Conservation (phyloP, 75 land plant genomes). For the Larix kaempferi region DNA sequence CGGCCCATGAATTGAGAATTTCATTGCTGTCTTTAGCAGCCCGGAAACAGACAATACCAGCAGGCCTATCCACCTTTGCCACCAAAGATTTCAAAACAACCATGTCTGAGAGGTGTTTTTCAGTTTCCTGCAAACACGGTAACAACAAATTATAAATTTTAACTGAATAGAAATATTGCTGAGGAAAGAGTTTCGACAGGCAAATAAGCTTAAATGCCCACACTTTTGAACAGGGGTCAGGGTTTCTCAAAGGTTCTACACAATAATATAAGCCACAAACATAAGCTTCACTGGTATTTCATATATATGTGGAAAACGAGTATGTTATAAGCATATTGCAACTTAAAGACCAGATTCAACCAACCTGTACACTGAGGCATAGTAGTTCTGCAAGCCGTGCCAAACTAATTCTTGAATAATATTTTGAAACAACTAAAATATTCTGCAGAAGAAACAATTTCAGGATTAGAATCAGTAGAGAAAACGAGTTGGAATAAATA, state of each 20-base stretch:
- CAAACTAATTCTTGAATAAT: conserved; percentile 90
- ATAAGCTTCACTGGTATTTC: background rate
- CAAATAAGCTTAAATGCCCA: background rate
- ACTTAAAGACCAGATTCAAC: background rate
- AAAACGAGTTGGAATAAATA: background rate
- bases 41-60: conserved; percentile 81
- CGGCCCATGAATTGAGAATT: conserved; percentile 91
- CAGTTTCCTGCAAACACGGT: conserved; percentile 67
- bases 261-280: background rate
- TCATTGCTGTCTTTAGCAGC: conserved; percentile 82
- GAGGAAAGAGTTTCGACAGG: background rate
- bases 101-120: conserved; percentile 96
- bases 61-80: conserved; percentile 94
- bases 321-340: background rate
- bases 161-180: background rate
- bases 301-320: background rate
- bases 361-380: conserved; percentile 83
- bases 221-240: too few species aligned
- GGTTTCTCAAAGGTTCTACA: too few species aligned
- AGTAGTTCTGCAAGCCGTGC: conserved; percentile 83
- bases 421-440: conserved; percentile 94
- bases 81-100: conserved; percentile 86
- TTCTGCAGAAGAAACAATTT: conserved; percentile 52
- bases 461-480: background rate
- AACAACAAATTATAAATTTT: background rate